phyloP scores from a whole-genome alignment of 192 early-diverging fungal genomes.

The Backusella liffmaniae region DNA sequence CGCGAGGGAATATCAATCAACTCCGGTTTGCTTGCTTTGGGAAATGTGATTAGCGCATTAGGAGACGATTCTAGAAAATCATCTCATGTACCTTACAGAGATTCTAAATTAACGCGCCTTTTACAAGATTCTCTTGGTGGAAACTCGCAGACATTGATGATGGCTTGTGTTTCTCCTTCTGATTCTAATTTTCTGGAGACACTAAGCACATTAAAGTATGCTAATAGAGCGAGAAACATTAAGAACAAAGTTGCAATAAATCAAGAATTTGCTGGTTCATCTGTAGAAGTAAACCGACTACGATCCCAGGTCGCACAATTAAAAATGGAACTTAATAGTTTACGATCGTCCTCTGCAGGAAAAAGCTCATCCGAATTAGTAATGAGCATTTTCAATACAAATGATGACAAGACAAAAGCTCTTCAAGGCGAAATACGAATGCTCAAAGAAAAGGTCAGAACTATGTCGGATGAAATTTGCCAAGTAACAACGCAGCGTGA shows the following conservation, averaged over 20 bases:
- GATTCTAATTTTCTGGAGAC: conserved; percentile 87
- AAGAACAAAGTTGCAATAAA: conserved; percentile 71
- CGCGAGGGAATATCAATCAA: conserved; percentile 98
- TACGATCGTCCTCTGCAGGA: not conserved
- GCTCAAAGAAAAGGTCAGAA: conserved; percentile 41
- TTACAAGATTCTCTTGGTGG: conserved; percentile 97
- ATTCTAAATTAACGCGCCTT: conserved; percentile 95
- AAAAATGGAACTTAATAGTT: conserved; percentile 41
- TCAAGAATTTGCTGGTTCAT: conserved; percentile 46
- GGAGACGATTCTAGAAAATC: conserved; percentile 64
- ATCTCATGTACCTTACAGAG: conserved; percentile 91
- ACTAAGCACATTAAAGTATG: conserved; percentile 94
- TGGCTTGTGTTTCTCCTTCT: conserved; percentile 90
- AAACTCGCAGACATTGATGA: conserved; percentile 91
- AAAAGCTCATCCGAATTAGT: not conserved
- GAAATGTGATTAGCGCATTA: conserved; percentile 96
- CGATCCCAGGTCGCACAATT: conserved; percentile 50
- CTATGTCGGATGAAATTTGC: conserved; percentile 40
- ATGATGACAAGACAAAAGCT: not conserved
- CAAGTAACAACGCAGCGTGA: conserved; percentile 45
- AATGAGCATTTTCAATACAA: not conserved
- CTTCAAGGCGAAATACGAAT: conserved; percentile 35
- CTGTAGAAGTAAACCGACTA: conserved; percentile 49
- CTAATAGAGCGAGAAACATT: conserved; percentile 94
- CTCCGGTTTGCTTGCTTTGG: conserved; percentile 92